Base-by-base conservation (phyloP, 2,329 filamentous ascomycete genomes). In the Ustulina deusta region DNA sequence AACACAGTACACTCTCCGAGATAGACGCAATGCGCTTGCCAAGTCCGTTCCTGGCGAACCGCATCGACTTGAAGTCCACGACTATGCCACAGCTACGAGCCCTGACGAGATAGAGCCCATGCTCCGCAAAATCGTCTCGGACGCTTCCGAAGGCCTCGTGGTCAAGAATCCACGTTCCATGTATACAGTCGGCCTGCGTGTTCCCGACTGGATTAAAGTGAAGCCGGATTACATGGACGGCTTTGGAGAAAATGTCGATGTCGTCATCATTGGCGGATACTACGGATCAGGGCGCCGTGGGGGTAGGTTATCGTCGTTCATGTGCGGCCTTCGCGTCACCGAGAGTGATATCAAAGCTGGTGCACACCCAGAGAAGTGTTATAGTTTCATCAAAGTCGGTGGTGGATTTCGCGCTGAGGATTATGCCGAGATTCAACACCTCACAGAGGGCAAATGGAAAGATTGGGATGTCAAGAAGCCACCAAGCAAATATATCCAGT, bases 181-280 rank as follows among this genome's bases (percentile, higher is more conserved):
- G 75, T 99, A 99, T 78, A 87, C 89, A 6, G 85, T 98, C 10
- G 97, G 97, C 76, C 92, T 93, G 72, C 91, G 96, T 55, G 96
- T 97, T 74, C 93, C 97, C 74, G 93, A 97, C 79, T 99, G 96
- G 96, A 91, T 97, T 81, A 99, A 99, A 78, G 94, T 99, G 9
- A 99, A 99, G 76, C 96, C 96, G 0, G 96, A 99, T 71, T 99
- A 99, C 79, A 97, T 98, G 94, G 90, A 90, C 1, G 95, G 97
- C 70, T 97, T 96, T 78, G 96, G 96, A 69, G 95, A 98, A 80
- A 93, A 91, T 0, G 87, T 99, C 3, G 96, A 99, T 77, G 93
- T 94, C 72, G 83, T 97, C 15, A 85, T 99, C 17, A 89, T 99
- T 61, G 96, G 95, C 62, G 96, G 93, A 9, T 98, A 97, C 80